A percentile compares a stretch with the other conserved stretches of the same genome.
phyloP scores from a whole-genome alignment of 2,329 filamentous ascomycete genomes.

The Aureobasidium subglaciale region DNA sequence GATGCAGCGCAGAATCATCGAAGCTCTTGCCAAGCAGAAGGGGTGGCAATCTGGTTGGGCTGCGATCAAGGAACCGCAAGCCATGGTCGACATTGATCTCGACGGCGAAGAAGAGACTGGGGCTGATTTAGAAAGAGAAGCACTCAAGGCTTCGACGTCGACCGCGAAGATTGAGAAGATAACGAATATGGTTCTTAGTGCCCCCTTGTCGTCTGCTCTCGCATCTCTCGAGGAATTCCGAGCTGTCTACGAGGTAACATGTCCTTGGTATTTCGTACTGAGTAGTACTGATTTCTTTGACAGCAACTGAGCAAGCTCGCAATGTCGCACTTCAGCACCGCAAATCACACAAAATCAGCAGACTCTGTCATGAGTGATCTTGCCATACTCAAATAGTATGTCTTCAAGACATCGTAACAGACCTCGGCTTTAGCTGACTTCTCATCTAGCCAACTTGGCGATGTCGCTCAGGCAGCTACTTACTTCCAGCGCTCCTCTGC shows the following conservation, averaged over 20 bases:
- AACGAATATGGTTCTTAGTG: slow-evolving; percentile 16
- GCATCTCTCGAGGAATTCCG: slow-evolving; percentile 34
- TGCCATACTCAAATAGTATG: slow-evolving; percentile 64
- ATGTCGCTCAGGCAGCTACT: slow-evolving; percentile 65
- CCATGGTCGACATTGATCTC: slow-evolving; percentile 33
- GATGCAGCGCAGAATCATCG: slow-evolving; percentile 71
- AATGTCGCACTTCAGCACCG: slow-evolving; percentile 73
- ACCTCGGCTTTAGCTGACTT: background rate
- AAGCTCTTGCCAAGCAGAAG: slow-evolving; percentile 62
- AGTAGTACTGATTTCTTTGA: background rate
- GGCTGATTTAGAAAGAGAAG: background rate
- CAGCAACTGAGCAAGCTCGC: slow-evolving; percentile 78
- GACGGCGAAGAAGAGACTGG: slow-evolving; percentile 22
- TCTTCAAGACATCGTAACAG: background rate
- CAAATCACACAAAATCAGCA: slow-evolving; percentile 69
- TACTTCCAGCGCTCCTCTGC: slow-evolving; percentile 74
- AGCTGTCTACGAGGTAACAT: slow-evolving; percentile 33
- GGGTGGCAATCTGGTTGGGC: slow-evolving; percentile 75
- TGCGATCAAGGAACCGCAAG: slow-evolving; percentile 23
- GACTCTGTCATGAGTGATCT: slow-evolving; percentile 76
- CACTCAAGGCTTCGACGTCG: background rate
- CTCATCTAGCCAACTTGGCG: slow-evolving; percentile 48
- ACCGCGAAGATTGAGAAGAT: background rate
- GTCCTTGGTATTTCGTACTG: background rate
- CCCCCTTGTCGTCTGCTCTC: slow-evolving; percentile 28